Percentiles rank a stretch among this genome's conserved stretches.
phyloP scores from a whole-genome alignment of 352 stramenopile species.

The Pythium utonaiense region DNA sequence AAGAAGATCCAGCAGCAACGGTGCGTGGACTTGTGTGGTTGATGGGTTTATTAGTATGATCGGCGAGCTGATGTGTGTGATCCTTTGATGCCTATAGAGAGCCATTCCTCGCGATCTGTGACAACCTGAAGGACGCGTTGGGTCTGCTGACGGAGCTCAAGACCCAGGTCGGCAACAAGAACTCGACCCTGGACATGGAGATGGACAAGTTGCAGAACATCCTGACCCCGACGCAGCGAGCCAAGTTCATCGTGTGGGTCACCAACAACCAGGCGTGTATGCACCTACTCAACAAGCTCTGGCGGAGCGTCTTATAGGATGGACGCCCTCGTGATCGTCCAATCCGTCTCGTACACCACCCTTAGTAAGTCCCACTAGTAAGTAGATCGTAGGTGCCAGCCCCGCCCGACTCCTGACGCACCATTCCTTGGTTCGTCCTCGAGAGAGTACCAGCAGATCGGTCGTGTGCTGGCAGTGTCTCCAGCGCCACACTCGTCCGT shows the following conservation, averaged over 20 bases:
- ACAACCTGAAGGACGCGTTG: conserved; percentile 87
- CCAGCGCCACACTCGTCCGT: not conserved
- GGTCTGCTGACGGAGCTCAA: conserved; percentile 87
- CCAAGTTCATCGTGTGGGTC: conserved; percentile 96
- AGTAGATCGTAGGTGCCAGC: not conserved
- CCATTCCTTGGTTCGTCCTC: too few species aligned
- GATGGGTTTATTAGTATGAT: not conserved
- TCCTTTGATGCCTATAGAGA: conserved; percentile 22
- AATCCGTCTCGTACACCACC: not conserved
- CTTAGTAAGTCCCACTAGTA: not conserved
- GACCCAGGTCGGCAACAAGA: conserved; percentile 86
- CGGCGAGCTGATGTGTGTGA: not conserved
- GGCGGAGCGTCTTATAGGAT: conserved; percentile 86
- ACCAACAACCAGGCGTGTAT: conserved; percentile 95
- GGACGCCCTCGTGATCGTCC: not conserved
- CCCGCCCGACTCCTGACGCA: too few species aligned
- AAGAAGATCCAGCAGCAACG: conserved; percentile 91
- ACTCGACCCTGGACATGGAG: conserved; percentile 91
- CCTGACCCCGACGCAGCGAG: conserved; percentile 90
- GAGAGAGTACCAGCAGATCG: not conserved
- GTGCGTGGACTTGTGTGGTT: conserved; percentile 23
- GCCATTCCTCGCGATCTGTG: conserved; percentile 78
- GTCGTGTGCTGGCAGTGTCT: not conserved
- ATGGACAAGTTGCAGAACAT: conserved; percentile 94
- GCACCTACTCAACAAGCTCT: conserved; percentile 96